Conservation (phyloP, 306 rosid genomes). For the Ceratonia siliqua region DNA sequence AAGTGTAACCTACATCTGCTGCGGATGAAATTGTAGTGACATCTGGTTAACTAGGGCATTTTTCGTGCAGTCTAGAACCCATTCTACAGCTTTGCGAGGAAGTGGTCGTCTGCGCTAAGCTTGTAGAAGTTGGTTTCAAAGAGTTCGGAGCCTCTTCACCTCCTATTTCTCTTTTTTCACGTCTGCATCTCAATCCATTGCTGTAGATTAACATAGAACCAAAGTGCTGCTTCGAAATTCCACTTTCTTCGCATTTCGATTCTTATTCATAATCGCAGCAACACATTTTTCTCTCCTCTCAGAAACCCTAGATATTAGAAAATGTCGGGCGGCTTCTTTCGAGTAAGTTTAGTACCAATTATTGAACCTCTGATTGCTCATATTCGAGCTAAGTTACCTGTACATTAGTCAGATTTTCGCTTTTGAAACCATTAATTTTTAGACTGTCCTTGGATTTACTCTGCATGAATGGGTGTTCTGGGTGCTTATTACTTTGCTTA, state of each 20-base stretch:
- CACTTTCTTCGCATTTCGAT: background rate
- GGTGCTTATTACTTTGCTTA: background rate
- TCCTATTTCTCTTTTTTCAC: background rate
- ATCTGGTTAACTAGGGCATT: constrained; percentile 39
- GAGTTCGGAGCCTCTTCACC: background rate
- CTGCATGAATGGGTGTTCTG: background rate
- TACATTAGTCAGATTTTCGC: constrained; percentile 34
- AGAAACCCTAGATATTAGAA: constrained; percentile 48
- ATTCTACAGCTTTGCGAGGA: background rate
- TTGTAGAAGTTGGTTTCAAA: background rate
- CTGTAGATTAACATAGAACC: background rate
- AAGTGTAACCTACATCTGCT: background rate
- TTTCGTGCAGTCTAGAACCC: constrained; percentile 28
- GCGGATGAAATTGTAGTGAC: background rate
- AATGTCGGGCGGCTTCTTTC: constrained; percentile 98
- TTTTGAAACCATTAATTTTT: background rate
- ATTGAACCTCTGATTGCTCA: background rate
- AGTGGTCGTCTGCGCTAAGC: background rate
- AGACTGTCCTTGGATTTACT: background rate
- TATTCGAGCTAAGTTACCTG: constrained; percentile 21
- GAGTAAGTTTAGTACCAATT: constrained; percentile 48
- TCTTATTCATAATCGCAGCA: constrained; percentile 35
- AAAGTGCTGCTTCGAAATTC: constrained; percentile 7
- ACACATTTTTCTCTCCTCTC: constrained; percentile 29
- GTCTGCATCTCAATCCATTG: background rate